Base-by-base conservation (phyloP, 371 early-diverging fungal species). In the Lichtheimia corymbifera region DNA sequence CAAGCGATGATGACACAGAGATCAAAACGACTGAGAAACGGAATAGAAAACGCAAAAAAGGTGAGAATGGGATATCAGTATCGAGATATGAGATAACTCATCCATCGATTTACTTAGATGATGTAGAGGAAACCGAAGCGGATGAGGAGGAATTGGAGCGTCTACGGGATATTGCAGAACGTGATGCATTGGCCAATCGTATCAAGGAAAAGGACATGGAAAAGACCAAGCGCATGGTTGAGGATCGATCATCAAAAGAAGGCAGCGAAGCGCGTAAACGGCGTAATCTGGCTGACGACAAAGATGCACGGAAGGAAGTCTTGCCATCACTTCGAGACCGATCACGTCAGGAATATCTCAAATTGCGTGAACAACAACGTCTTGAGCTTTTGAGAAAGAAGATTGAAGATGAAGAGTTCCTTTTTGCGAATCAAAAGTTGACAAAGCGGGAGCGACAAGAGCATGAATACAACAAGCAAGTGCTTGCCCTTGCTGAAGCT, bases 271-370 rank as follows among this genome's bases (percentile, higher is more conserved):
- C 90, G 11, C 63, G 74, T 27, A 78, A 79, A 55, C 84, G 97
- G 15, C 81, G 92, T 18, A 85, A 86, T 57, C 72, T 98, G 15
- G 95, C 94, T 4, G 90, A 93, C 55, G 93, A 96, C 67, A 85
- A 76, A 17, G 88, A 91, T 28, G 87, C 89, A 1, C 72, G 88
- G 40, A 73, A 65, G 45, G 72, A 65, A 20, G 84, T 86, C 9
- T 67, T 97, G 14, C 88, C 91, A 0, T 83, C 84, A 40, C 70
- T 97, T 13, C 91, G 98, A 59, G 89, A 88, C 18, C 72, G 89
- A 9, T 91, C 97, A 1, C 90, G 97, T 35, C 93, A 95, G 66
- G 88, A 93, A 66, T 99, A 99, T 62, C 77, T 98, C 18, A 86
- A 88, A 58, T 85, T 89, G 68, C 90, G 99, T 51, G 96, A 95